Base-by-base conservation (phyloP, 129 eudicot species). In the Arctium lappa region DNA sequence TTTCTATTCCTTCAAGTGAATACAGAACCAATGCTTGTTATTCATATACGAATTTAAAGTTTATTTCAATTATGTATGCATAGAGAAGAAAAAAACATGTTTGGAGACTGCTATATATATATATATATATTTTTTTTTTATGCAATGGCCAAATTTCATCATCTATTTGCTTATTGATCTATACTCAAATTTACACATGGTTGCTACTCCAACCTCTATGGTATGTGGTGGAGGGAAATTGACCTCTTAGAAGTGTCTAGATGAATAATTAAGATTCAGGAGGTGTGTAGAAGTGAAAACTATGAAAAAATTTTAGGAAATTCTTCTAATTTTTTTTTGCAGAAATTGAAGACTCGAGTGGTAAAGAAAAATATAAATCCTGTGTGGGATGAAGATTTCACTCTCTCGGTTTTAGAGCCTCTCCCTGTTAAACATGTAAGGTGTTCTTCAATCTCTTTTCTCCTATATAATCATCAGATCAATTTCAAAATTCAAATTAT, bases 311-410 rank as follows among this genome's bases (percentile, higher is more conserved):
- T 5, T 7, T 5, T 1, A 15, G 9, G 56, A 76, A 56, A 8
- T 9, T 40, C 30, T 11, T 63, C 5, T 16, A 44, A 36, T 1
- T 71, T 34, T 72, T 72, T 32, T 78, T 8, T 31, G 79, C 92
- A 95, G 98, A 95, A 92, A 83, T 56, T 92, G 73, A 95, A 91
- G 93, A 95, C 98, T 80, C 91, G 89, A 10, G 97, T 91, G 73
- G 89, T 92, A 81, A 91, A 83, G 80, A 88, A 88, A 44, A 88
- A 89, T 72, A 8, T 91, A 32, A 95, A 92, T 76, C 98, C 98
- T 0, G 97, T 85, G 79, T 92, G 97, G 97, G 89, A 95, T 83
- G 97, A 95, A 78, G 97, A 91, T 32, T 84, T 95, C 2, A 91
- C 97, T 0, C 90, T 95, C 29, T 83, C 97, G 29, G 60, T 95